Evolutionary conservation across 495 filamentous ascomycete species (phyloP), one percentile per base, ranked within the genome.

Genomic region (Schizothecium vesticola): DNA sequence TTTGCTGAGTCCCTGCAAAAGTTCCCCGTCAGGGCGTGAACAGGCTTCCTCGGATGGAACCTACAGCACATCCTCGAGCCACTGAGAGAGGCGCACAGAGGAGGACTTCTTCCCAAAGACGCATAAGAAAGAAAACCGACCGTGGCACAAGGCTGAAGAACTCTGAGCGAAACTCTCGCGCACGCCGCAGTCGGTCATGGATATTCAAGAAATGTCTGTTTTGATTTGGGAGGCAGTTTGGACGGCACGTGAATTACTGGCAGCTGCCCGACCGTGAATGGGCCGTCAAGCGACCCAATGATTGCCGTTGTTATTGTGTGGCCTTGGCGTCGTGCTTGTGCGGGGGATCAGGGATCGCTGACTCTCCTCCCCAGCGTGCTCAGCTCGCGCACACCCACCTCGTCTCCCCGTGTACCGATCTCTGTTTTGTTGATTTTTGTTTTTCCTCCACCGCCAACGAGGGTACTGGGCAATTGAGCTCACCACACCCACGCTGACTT

Each of bases 371-470:
- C 68, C 67, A 60, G 33, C 43, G 56, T 56, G 63, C 67, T 65
- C 70, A 70, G 73, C 64, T 33, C 69, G 71, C 43, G 43, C 43
- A 33, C 67, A 72, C 70, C 56, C 58, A 26, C 23, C 72, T 68
- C 73, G 77, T 77, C 77, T 72, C 74, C 76, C 76, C 70, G 72
- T 69, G 76, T 70, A 72, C 66, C 73, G 75, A 68, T 58, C 43
- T 29, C 28, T 65, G 71, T 76, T 73, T 77, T 78, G 75, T 70
- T 77, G 75, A 70, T 74, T 75, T 75, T 76, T 71, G 73, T 73
- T 67, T 69, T 64, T 72, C 66, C 72, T 69, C 71, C 65, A 72
- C 72, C 61, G 65, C 63, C 68, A 60, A 31, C 59, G 43, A 51
- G 63, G 36, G 69, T 72, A 71, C 66, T 67, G 72, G 66, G 69